Percentiles rank a stretch among this genome's conserved stretches.
These are phyloP conservation scores for Suillus occidentalis DNA, from an alignment of 768 basidiomycete species.

Conservation along the genomic window DNA sequence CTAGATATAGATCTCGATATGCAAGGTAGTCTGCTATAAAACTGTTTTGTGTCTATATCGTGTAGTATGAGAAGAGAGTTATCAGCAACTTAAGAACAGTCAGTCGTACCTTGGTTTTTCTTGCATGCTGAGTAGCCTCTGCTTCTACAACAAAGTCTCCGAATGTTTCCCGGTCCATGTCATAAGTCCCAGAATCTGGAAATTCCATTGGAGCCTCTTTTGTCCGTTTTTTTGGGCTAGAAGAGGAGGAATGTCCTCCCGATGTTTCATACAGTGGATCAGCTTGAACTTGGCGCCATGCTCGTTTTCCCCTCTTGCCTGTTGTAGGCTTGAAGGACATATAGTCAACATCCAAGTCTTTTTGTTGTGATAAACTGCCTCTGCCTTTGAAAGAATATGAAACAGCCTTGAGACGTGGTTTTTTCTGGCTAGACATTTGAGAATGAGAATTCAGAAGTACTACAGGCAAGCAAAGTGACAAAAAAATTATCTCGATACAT, in stretches of 20 bases:
- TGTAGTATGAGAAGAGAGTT: neutral
- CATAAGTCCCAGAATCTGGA: neutral
- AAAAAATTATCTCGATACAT: neutral
- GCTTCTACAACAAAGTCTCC: neutral
- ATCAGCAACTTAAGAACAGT: too few species aligned
- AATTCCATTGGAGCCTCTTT: neutral
- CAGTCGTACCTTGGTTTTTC: neutral
- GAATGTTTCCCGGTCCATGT: neutral
- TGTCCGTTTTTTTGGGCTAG: neutral
- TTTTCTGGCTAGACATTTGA: neutral
- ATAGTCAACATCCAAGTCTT: neutral
- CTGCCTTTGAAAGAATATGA: slow-evolving; percentile 1
- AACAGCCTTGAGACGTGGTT: neutral
- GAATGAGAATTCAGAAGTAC: neutral
- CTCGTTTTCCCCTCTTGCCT: neutral
- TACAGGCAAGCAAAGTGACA: neutral
- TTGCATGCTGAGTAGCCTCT: neutral
- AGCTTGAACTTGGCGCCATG: neutral
- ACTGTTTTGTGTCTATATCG: slow-evolving; percentile 7
- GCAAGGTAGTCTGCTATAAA: slow-evolving; percentile 6
- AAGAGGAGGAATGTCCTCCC: neutral
- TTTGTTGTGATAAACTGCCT: neutral
- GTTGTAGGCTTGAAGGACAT: neutral
- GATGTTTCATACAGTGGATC: neutral
- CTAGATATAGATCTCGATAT: neutral